Evolutionary conservation across 2,329 filamentous ascomycete species (phyloP).

Genomic region (Saccharata proteae): DNA sequence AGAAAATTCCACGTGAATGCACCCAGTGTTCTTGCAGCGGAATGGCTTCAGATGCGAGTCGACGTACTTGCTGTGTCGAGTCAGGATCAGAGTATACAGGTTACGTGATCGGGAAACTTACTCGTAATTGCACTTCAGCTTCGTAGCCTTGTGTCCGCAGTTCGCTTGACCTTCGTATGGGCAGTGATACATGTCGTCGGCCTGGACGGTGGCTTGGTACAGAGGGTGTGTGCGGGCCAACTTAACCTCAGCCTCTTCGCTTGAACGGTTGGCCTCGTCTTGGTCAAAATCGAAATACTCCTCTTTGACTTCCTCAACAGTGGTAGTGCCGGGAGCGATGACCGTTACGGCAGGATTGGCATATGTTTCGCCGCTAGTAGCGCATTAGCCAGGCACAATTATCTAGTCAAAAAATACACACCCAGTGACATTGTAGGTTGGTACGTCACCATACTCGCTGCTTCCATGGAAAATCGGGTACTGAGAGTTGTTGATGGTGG

Average conservation of each 20-base stretch:
- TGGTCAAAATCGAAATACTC: constrained; percentile 12
- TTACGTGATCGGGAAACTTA: too few relatives aligned
- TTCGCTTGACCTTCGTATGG: constrained; percentile 62
- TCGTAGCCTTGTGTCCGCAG: constrained; percentile 86
- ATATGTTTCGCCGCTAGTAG: constrained; percentile 1
- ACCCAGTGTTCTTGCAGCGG: constrained; percentile 76
- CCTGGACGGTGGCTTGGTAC: constrained; percentile 53
- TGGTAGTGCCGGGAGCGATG: neutral
- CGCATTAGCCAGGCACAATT: neutral
- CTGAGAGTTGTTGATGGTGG: constrained; percentile 14
- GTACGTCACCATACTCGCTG: constrained; percentile 7
- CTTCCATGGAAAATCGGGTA: constrained; percentile 7
- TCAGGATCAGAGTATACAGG: constrained; percentile 13
- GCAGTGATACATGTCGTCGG: constrained; percentile 85
- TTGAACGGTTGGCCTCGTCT: constrained; percentile 6
- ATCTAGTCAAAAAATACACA: neutral
- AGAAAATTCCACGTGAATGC: constrained; percentile 79
- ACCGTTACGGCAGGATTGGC: neutral
- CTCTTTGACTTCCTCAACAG: constrained; percentile 18
- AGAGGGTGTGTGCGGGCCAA: constrained; percentile 45
- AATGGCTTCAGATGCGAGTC: constrained; percentile 96
- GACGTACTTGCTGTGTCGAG: constrained; percentile 84
- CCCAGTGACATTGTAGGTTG: constrained; percentile 5
- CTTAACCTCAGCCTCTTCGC: constrained; percentile 26
- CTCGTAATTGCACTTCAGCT: constrained; percentile 99